A percentile compares a stretch with the other conserved stretches of the same genome.
phyloP scores from a whole-genome alignment of 768 basidiomycete species.

The Tylopilus rubrobrunneus region DNA sequence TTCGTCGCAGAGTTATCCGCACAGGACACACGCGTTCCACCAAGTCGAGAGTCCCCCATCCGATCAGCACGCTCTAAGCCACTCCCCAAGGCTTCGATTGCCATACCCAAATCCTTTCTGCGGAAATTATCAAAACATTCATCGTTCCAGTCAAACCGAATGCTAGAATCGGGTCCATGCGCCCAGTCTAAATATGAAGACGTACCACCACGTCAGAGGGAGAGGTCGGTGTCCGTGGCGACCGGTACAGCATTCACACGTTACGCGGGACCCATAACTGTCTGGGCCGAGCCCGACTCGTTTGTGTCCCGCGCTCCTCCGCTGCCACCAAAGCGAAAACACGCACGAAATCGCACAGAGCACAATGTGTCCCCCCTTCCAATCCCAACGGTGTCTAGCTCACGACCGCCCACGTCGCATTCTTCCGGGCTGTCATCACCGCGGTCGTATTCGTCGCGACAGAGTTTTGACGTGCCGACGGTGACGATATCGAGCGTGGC shows the following conservation, averaged over 20 bases:
- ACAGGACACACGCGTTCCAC: not conserved
- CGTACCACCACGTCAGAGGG: not conserved
- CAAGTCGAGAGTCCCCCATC: not conserved
- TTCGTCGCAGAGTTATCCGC: not conserved
- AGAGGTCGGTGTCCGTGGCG: not conserved
- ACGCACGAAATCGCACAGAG: constrained; percentile 10
- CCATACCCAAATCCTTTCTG: not conserved
- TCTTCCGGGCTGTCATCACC: not conserved
- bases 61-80: not conserved
- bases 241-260: not conserved
- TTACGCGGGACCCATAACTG: not conserved
- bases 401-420: not conserved
- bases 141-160: not conserved
- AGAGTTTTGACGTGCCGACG: not conserved
- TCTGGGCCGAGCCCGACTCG: constrained; percentile 16
- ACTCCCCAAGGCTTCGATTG: not conserved
- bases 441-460: not conserved
- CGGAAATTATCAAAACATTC: not conserved
- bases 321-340: constrained; percentile 12
- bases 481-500: not conserved
- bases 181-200: not conserved
- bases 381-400: not conserved
- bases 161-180: not conserved
- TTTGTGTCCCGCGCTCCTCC: constrained; percentile 22
- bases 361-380: not conserved